These are phyloP conservation scores for Kurtzmaniella quercitrusa DNA, from an alignment of 1,139 yeast species.

Conservation along the genomic window DNA sequence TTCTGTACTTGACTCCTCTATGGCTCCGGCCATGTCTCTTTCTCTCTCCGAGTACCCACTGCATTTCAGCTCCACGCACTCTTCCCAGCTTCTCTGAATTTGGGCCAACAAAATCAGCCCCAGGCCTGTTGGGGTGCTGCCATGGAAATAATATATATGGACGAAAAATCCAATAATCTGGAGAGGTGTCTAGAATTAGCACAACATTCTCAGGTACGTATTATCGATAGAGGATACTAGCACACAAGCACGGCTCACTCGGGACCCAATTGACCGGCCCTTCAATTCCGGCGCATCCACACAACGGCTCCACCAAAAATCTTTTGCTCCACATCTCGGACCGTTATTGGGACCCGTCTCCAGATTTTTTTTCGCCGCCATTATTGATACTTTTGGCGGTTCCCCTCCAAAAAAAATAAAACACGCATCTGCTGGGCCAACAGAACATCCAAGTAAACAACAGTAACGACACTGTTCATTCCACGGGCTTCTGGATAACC, in stretches of 20 bases:
- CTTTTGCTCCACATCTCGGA: not conserved
- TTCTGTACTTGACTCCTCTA: too few relatives aligned
- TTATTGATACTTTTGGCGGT: not conserved
- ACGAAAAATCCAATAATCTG: not conserved
- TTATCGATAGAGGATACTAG: not conserved
- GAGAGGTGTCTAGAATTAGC: slow-evolving; percentile 1
- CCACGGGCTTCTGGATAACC: too few relatives aligned
- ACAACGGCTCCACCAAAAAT: too few relatives aligned
- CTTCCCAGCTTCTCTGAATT: not conserved
- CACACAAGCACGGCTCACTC: not conserved
- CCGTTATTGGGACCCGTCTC: not conserved
- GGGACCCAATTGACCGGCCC: not conserved
- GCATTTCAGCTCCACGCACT: not conserved
- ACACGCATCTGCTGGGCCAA: not conserved
- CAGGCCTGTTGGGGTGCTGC: slow-evolving; percentile 2
- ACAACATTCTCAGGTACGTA: slow-evolving; percentile 2
- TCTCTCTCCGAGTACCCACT: not conserved
- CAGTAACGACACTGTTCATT: too few relatives aligned
- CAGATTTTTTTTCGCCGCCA: not conserved
- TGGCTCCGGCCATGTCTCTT: too few relatives aligned
- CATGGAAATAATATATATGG: slow-evolving; percentile 1
- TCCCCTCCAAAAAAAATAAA: not conserved
- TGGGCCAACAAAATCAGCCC: slow-evolving; percentile 2
- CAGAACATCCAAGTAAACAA: too few relatives aligned
- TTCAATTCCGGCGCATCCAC: too few relatives aligned